Evolutionary conservation across 495 filamentous ascomycete species (phyloP).

Genomic region (Haplographium delicatum): DNA sequence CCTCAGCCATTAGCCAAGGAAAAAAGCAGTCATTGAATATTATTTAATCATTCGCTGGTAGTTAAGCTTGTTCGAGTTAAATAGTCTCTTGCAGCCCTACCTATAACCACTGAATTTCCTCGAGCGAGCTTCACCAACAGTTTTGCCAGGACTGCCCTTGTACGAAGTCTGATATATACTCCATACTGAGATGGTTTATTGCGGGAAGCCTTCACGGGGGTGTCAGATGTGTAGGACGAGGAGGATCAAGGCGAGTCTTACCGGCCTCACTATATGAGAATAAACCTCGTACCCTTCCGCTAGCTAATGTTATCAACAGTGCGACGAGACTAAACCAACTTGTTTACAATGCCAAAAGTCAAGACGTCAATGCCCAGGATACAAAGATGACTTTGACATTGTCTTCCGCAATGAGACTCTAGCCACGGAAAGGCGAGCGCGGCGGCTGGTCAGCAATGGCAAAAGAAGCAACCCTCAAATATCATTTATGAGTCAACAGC

Average conservation of each 20-base stretch:
- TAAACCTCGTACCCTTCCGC: background rate
- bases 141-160: background rate
- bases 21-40: constrained; percentile 3
- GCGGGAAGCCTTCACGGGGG: constrained; percentile 66
- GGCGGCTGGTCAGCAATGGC: constrained; percentile 9
- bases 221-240: constrained; percentile 68
- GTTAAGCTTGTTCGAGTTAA: background rate
- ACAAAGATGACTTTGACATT: constrained; percentile 63
- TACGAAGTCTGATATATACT: no score
- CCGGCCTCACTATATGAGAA: background rate
- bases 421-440: constrained; percentile 48
- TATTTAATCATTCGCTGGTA: background rate
- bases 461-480: constrained; percentile 22
- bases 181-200: constrained; percentile 59
- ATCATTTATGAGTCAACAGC: constrained; percentile 29
- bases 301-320: constrained; percentile 37
- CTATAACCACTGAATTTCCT: no score
- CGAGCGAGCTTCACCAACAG: no score
- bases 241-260: constrained; percentile 63
- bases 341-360: constrained; percentile 66
- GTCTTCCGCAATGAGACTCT: constrained; percentile 63
- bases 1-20: constrained; percentile 7
- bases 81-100: background rate
- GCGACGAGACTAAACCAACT: constrained; percentile 62
- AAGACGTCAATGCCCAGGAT: constrained; percentile 62